Evolutionary conservation across 495 filamentous ascomycete species (phyloP), one percentile per base, ranked within the genome.

Genomic region (Penicillium argentinense): DNA sequence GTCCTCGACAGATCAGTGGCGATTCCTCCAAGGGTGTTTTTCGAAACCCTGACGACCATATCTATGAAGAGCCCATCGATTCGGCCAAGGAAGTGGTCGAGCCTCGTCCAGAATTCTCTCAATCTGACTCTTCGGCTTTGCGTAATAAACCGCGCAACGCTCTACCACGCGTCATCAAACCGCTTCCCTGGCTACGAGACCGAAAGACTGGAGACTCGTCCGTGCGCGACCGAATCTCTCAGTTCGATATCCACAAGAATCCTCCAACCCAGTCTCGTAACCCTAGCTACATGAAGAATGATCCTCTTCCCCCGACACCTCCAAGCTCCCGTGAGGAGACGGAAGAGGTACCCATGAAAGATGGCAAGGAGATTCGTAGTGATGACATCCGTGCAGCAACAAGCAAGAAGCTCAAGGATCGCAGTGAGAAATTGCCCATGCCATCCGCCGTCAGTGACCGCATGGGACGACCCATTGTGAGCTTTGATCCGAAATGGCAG

Each of bases 351-450:
- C 67, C 71, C 9, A 80, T 65, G 30, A 89, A 85, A 69, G 82
- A 93, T 59, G 88, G 84, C 3, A 75, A 84, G 48, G 91, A 96
- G 64, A 80, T 95, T 28, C 82, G 91, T 39, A 74, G 88, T 51
- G 88, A 95, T 33, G 91, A 96, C 37, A 91, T 96, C 44, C 78
- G 84, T 22, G 79, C 84, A 42, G 91, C 91, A n/a, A 96, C 91
- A n/a, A 91, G 85, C 71, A 93, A 91, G 78, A 84, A 69, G 62
- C 73, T 91, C 45, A 88, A 80, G 52, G 89, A 96, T 62, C 83
- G 90, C 56, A 96, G 91, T 59, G 68, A 85, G 39, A 92, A 86
- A 54, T 69, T 96, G 23, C 91, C 91, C 4, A 90, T 82, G 58
- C 91, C 91, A 54, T 87, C 87, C 22, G 79, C 88, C 29, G 89